phyloP scores from a whole-genome alignment of 805 yeast genomes.

The Starmerella apicola region DNA sequence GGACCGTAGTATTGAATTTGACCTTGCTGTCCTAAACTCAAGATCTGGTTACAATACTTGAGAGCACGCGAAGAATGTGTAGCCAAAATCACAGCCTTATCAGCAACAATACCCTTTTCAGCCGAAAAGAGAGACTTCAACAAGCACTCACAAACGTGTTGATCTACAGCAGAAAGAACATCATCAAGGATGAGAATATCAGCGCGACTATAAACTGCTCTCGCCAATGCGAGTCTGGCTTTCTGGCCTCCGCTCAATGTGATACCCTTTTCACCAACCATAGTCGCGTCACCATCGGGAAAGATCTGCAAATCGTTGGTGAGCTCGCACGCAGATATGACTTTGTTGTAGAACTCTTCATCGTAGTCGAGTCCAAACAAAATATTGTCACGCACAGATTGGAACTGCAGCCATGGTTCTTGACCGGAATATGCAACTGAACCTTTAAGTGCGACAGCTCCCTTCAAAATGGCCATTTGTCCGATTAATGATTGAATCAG shows the following conservation, averaged over 20 bases:
- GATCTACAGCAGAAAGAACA: constrained; percentile 89
- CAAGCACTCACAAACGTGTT: constrained; percentile 67
- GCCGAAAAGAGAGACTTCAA: constrained; percentile 67
- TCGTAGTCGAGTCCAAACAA: constrained; percentile 75
- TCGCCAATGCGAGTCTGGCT: constrained; percentile 79
- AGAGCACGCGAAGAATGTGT: constrained; percentile 80
- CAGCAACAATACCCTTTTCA: constrained; percentile 50
- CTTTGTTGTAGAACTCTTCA: constrained; percentile 50
- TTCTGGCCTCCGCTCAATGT: constrained; percentile 94
- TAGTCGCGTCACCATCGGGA: constrained; percentile 75
- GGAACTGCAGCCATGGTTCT: constrained; percentile 90
- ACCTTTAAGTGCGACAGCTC: constrained; percentile 56
- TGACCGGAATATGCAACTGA: constrained; percentile 73
- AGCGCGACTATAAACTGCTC: constrained; percentile 90
- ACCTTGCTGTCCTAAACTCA: constrained; percentile 4
- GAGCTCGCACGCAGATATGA: constrained; percentile 61
- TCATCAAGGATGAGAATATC: constrained; percentile 81
- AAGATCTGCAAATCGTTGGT: constrained; percentile 57
- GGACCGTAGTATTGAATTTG: constrained; percentile 1
- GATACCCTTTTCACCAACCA: constrained; percentile 92
- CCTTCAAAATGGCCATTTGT: constrained; percentile 58
- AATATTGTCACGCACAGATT: constrained; percentile 63
- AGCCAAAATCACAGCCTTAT: constrained; percentile 66
- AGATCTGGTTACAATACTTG: constrained; percentile 6
- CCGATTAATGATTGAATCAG: constrained; percentile 68